A percentile compares a stretch with the other conserved stretches of the same genome.
Conservation (phyloP, 805 yeast genomes). For the Isabelozyma heimii region DNA sequence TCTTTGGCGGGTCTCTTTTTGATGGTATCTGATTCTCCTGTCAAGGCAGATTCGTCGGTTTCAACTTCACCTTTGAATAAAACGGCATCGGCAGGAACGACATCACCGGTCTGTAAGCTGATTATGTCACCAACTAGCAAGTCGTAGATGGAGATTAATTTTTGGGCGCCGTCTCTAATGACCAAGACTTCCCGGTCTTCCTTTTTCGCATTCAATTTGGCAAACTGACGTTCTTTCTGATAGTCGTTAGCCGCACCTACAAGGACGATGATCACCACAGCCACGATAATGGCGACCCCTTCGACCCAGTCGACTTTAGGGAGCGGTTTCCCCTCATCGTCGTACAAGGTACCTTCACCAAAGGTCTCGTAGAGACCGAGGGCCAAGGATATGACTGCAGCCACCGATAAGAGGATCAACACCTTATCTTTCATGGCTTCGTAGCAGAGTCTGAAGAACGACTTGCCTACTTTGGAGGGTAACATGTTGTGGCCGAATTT, state of each 20-base stretch:
- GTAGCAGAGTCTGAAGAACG: slow-evolving; percentile 65
- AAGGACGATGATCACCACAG: slow-evolving; percentile 82
- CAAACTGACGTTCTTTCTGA: slow-evolving; percentile 93
- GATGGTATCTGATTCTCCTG: slow-evolving; percentile 91
- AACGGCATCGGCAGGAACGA: slow-evolving; percentile 85
- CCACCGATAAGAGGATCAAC: slow-evolving; percentile 74
- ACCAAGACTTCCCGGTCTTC: slow-evolving; percentile 80
- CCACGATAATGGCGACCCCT: slow-evolving; percentile 95
- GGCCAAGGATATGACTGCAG: slow-evolving; percentile 86
- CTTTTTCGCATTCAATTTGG: slow-evolving; percentile 81
- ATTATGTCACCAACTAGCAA: slow-evolving; percentile 85
- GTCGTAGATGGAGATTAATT: slow-evolving; percentile 67
- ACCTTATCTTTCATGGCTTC: slow-evolving; percentile 92
- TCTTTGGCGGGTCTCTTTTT: slow-evolving; percentile 57
- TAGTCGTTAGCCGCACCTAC: slow-evolving; percentile 97
- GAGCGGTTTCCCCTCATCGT: slow-evolving; percentile 68
- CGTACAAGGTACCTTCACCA: slow-evolving; percentile 76
- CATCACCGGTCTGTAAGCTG: slow-evolving; percentile 87
- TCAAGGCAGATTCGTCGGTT: slow-evolving; percentile 87
- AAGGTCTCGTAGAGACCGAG: slow-evolving; percentile 90
- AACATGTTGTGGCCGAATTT: slow-evolving; percentile 67
- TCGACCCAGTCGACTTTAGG: slow-evolving; percentile 98
- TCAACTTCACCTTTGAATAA: slow-evolving; percentile 73
- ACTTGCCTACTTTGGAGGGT: slow-evolving; percentile 70
- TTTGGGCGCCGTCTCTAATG: slow-evolving; percentile 67